A percentile compares a stretch with the other conserved stretches of the same genome.
These are phyloP conservation scores for Mortierella sp. DNA, from an alignment of 371 early-diverging fungal species.

Conservation along the genomic window DNA sequence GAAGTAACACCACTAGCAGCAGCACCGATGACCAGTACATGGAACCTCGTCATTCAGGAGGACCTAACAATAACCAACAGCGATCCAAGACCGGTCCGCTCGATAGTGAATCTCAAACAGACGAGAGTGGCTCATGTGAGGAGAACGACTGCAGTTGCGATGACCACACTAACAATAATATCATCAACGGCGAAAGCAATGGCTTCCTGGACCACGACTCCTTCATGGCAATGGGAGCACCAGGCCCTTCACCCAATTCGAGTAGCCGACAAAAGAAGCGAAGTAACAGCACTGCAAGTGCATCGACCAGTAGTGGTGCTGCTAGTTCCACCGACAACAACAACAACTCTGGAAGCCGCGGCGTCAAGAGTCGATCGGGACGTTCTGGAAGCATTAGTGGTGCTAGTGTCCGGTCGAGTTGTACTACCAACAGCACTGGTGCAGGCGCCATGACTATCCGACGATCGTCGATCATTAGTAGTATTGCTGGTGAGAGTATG, in stretches of 20 bases:
- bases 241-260: conserved; percentile 16
- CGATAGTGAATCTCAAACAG: conserved; percentile 19
- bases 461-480: conserved; percentile 33
- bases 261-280: conserved; percentile 29
- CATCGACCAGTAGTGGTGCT: conserved; percentile 27
- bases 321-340: conserved; percentile 7
- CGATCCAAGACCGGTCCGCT: background rate
- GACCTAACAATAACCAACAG: background rate
- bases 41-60: background rate
- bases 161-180: background rate
- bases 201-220: background rate
- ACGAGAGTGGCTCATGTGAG: conserved; percentile 31
- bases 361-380: conserved; percentile 18
- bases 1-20: background rate
- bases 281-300: conserved; percentile 24
- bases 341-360: background rate
- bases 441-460: background rate
- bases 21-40: background rate
- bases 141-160: conserved; percentile 36
- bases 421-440: conserved; percentile 2
- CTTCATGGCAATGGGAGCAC: background rate
- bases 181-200: background rate
- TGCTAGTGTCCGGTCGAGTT: background rate
- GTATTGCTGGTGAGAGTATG: conserved; percentile 28
- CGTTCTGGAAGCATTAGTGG: conserved; percentile 19